Evolutionary conservation across 2,329 filamentous ascomycete genomes (phyloP), one percentile per base, ranked within the genome.

Genomic region (Lachnellula arida): DNA sequence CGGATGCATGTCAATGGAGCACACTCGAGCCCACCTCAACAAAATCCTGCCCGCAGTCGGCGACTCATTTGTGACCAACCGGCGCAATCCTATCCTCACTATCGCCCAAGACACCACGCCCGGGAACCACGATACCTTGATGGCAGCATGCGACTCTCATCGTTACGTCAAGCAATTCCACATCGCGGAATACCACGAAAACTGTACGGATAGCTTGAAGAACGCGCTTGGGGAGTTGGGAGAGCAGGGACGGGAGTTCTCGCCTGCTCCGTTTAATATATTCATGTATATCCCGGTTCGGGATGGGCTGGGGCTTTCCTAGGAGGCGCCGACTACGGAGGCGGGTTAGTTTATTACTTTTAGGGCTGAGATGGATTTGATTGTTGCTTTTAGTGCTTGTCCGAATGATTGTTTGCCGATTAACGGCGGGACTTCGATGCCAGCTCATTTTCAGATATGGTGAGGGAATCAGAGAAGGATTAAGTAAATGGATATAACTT

Each of bases 101-200:
- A 28, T 65, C 2, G 42, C 47, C 8, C 59, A 65, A 46, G 63
- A 65, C 46, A 64, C 62, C 7, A 62, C 60, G 3, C 37, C 25
- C 1, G 60, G 63, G 0, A 49, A 58, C 17, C 63, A 65, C 40
- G 63, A 65, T 50, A 65, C 60, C 17, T 28, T 64, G 32, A 62
- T 65, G 44, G 59, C 63, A 4, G 63, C 63, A 1, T 65, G 62
- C 52, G 61, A 65, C 53, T 46, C 46, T 34, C 52, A 54, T 25
- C 46, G 63, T 7, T 65, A 65, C 53, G 46, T 52, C 25, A 62
- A 65, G 52, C 49, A 28, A 28, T 28, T 28, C 25, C 25, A 28
- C 25, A 6, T 28, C 8, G 25, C 6, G 6, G 25, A 28, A 19
- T 37, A 40, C 3, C 50, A 56, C 37, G 22, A 46, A 11, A 56